phyloP scores from a whole-genome alignment of 805 yeast genomes.

The Lipomyces lipofer region DNA sequence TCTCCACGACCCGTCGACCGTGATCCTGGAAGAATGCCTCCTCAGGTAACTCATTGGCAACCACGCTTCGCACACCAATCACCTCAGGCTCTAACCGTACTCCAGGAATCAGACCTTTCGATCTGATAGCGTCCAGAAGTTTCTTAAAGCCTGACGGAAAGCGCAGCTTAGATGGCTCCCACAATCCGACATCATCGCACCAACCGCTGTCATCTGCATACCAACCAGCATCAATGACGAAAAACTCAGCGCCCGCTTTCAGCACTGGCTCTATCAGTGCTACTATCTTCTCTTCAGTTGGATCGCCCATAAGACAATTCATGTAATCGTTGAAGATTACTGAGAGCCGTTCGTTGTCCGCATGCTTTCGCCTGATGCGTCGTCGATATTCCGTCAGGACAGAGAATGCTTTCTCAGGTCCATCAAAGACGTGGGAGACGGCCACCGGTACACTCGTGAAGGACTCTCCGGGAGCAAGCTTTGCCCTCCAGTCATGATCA shows the following conservation, averaged over 20 bases:
- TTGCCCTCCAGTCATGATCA: no score
- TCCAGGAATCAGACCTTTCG: not conserved
- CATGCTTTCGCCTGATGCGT: not conserved
- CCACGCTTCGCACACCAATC: not conserved
- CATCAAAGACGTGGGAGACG: not conserved
- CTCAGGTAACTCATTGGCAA: not conserved
- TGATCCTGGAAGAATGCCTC: not conserved
- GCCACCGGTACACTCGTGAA: not conserved
- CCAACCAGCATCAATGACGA: not conserved
- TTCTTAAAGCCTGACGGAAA: slow-evolving; percentile 1
- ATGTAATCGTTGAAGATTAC: slow-evolving; percentile 1
- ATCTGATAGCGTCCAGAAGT: not conserved
- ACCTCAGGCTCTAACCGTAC: not conserved
- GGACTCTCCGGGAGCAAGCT: not conserved
- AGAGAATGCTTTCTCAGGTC: not conserved
- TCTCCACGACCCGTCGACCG: not conserved
- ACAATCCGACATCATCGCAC: not conserved
- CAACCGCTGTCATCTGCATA: not conserved
- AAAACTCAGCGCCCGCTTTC: not conserved
- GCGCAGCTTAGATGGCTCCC: not conserved
- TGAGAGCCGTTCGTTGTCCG: not conserved
- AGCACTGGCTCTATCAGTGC: not conserved
- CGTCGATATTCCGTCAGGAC: not conserved
- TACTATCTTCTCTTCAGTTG: not conserved
- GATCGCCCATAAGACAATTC: slow-evolving; percentile 3